Base-by-base conservation (phyloP, 179 eudicot species). In the Drosera spatulata region DNA sequence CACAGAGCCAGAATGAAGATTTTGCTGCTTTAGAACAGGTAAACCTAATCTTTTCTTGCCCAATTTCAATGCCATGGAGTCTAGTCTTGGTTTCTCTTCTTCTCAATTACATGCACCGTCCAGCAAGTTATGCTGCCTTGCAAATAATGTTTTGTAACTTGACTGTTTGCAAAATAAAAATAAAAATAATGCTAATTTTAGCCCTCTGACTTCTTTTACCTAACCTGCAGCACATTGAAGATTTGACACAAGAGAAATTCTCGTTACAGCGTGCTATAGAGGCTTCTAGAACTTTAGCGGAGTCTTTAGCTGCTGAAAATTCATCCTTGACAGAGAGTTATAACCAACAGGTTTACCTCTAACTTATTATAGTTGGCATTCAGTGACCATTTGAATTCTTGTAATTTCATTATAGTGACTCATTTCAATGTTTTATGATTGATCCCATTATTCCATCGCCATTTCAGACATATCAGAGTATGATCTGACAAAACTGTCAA, bases 1-100 rank as follows among this genome's bases (percentile, higher is more conserved):
- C 80, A 2, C 82, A 59, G 37, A 78, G 81, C 65, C 95, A 82
- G 63, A 81, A 85, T 66, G 99, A 93, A 69, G 95, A 86, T 66
- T 93, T 93, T 84, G 81, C 93, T 69, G 93, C 97, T 74, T 73
- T 93, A 66, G 99, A 93, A 81, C 99, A 93, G 99, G 99, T 88
- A 43, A 43, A 70, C 65, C 39, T 62, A 50, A 8, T 15, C 4
- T 54, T 50, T 66, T 59, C 11, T 56, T 40, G 10, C 8, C 5
- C 15, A 41, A n/a, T 58, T 58, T 58, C n/a, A 14, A 40, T n/a
- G 45, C 45, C 7, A 43, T 43, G 45, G 45, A 4, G 45, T 43
- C 45, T 43, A 7, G 45, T 2, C 6, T 43, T 43, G 5, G 8
- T 43, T 43, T 43, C 45, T 43, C 45, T 22, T 43, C 45, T 43